Conservation (phyloP, 2,329 filamentous ascomycete genomes). For the Pyrenophora tritici-repentis region DNA sequence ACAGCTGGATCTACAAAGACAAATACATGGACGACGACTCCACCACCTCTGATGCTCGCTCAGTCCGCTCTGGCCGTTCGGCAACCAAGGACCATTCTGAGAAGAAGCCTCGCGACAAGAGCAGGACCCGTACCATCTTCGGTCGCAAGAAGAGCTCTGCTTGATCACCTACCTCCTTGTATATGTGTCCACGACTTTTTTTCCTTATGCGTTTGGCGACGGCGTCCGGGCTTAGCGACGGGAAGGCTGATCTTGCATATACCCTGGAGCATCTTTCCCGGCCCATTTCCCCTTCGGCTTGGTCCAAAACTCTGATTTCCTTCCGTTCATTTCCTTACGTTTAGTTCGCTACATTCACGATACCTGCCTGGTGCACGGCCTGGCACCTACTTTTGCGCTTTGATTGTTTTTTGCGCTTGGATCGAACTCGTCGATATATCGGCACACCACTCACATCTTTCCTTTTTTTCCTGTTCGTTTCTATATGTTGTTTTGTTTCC, state of each 20-base stretch:
- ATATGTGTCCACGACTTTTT: constrained; percentile 43
- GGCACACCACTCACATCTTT: constrained; percentile 9
- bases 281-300: constrained; percentile 14
- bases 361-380: constrained; percentile 38
- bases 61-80: constrained; percentile 56
- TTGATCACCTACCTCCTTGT: constrained; percentile 24
- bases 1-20: constrained; percentile 98
- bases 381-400: constrained; percentile 10
- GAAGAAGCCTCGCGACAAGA: constrained; percentile 76
- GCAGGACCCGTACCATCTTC: constrained; percentile 75
- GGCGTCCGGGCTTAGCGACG: constrained; percentile 38
- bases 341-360: constrained; percentile 23
- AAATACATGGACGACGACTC: constrained; percentile 74
- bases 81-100: constrained; percentile 44
- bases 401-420: constrained; percentile 3
- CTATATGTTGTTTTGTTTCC: constrained; percentile 3
- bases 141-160: constrained; percentile 59
- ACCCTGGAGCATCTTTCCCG: constrained; percentile 16
- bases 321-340: constrained; percentile 6
- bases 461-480: not conserved
- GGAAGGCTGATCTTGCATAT: constrained; percentile 37
- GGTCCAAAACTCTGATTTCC: constrained; percentile 5
- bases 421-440: constrained; percentile 15
- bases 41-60: constrained; percentile 42
- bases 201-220: constrained; percentile 35